Conservation (phyloP, 768 basidiomycete genomes). For the Vararia minispora region DNA sequence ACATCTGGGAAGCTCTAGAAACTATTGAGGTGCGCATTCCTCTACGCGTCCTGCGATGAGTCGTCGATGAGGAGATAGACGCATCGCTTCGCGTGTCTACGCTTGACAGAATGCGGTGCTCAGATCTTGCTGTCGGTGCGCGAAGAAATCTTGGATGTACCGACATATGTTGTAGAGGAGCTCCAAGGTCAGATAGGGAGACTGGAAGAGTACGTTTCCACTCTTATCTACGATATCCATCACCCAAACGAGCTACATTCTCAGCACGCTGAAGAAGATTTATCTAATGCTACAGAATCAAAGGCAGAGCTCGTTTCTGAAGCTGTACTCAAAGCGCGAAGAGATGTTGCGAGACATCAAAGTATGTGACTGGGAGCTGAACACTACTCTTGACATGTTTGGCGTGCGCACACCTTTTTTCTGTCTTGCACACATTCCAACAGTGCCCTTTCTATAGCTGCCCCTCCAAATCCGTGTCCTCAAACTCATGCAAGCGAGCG, state of each 20-base stretch:
- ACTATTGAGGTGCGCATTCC: conserved; percentile 36
- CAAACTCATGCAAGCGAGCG: conserved; percentile 32
- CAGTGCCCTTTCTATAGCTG: conserved; percentile 18
- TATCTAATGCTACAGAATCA: conserved; percentile 45
- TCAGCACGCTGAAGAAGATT: conserved; percentile 31
- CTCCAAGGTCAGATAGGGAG: conserved; percentile 36
- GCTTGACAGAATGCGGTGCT: conserved; percentile 61
- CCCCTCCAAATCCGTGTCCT: conserved; percentile 38
- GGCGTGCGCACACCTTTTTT: conserved; percentile 23
- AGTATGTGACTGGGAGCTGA: conserved; percentile 37
- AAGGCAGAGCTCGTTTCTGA: conserved; percentile 54
- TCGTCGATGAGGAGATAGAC: conserved; percentile 27
- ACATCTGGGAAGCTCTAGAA: conserved; percentile 51
- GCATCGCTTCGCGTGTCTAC: conserved; percentile 53
- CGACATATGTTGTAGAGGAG: conserved; percentile 34
- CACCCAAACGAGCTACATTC: not conserved
- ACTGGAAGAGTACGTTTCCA: conserved; percentile 30
- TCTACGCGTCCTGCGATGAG: not conserved
- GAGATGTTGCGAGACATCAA: conserved; percentile 46
- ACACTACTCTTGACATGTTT: conserved; percentile 43
- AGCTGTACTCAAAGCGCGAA: conserved; percentile 62
- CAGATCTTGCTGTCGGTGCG: conserved; percentile 48
- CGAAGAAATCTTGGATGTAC: conserved; percentile 46
- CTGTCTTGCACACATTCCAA: not conserved
- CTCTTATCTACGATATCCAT: conserved; percentile 1